These are phyloP conservation scores for Epicoccum nigrum DNA, from an alignment of 2,329 filamentous ascomycete genomes.

Conservation along the genomic window DNA sequence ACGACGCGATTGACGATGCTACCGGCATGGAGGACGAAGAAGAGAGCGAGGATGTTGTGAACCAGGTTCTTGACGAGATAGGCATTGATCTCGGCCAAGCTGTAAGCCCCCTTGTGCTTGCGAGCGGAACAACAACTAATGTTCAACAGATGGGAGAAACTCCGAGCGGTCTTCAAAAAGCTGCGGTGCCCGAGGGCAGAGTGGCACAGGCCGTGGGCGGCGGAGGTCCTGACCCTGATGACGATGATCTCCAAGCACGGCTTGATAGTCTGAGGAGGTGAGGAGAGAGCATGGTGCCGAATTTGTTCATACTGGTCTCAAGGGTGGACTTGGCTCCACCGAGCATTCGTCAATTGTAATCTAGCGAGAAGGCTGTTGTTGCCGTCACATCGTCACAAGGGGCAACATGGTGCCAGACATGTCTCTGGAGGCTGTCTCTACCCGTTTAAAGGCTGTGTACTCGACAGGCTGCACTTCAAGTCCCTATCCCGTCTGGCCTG, in stretches of 20 bases:
- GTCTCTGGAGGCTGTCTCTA: background rate
- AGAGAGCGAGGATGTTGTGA: slow-evolving; percentile 95
- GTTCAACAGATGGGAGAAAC: slow-evolving; percentile 81
- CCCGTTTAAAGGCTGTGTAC: slow-evolving; percentile 5
- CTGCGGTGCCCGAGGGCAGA: slow-evolving; percentile 72
- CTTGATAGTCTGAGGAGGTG: slow-evolving; percentile 80
- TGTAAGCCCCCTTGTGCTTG: slow-evolving; percentile 60
- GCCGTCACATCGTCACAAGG: background rate
- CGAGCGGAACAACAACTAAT: slow-evolving; percentile 3
- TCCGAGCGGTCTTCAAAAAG: slow-evolving; percentile 79
- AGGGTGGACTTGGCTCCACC: background rate
- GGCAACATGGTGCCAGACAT: background rate
- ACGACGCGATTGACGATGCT: slow-evolving; percentile 96
- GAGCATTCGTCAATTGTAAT: background rate
- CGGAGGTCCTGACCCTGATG: slow-evolving; percentile 76
- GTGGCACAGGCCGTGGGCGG: slow-evolving; percentile 87
- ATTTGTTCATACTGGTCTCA: background rate
- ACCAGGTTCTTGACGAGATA: slow-evolving; percentile 95
- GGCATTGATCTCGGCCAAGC: slow-evolving; percentile 89
- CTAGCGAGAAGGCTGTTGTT: background rate
- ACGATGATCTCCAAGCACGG: slow-evolving; percentile 92
- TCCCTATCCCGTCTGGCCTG: background rate
- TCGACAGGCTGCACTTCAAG: background rate
- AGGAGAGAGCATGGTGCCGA: slow-evolving; percentile 35
- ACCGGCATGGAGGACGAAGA: slow-evolving; percentile 91